phyloP scores from a whole-genome alignment of 495 filamentous ascomycete genomes.

The Lindgomyces ingoldianus region DNA sequence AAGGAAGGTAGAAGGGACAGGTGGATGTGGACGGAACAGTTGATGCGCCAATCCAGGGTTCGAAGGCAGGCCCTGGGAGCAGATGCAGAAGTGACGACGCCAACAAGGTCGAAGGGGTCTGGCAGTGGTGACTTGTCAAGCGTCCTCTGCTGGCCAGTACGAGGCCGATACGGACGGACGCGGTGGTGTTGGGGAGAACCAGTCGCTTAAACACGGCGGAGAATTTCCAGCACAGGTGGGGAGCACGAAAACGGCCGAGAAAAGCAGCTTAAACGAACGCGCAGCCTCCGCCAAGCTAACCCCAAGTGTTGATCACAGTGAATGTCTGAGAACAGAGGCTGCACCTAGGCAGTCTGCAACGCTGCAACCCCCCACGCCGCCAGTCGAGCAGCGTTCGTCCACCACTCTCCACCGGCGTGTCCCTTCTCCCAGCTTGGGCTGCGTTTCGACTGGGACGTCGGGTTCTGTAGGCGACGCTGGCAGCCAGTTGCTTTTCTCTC shows the following conservation, averaged over 20 bases:
- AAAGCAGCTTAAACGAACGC: conserved; percentile 20
- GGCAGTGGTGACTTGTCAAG: background rate
- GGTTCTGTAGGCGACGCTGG: background rate
- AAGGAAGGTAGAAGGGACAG: background rate
- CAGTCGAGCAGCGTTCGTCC: background rate
- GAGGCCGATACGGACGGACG: background rate
- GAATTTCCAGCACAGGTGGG: background rate
- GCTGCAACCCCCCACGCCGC: background rate
- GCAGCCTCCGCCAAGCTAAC: background rate
- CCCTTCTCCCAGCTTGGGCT: background rate
- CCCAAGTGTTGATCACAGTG: background rate
- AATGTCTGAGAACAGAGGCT: background rate
- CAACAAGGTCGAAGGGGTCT: background rate
- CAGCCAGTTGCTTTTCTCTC: conserved; percentile 3
- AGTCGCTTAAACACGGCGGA: conserved; percentile 4
- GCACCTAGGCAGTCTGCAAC: no score
- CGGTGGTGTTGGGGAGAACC: background rate
- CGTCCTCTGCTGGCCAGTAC: background rate
- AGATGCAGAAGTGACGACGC: conserved; percentile 5
- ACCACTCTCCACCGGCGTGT: background rate
- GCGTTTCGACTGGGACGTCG: background rate
- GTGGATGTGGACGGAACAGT: conserved; percentile 13
- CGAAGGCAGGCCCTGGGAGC: background rate
- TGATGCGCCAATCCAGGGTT: conserved; percentile 6
- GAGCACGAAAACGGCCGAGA: background rate